Conservation (phyloP, 495 filamentous ascomycete species). For the Symbiotaphrina buchneri region DNA sequence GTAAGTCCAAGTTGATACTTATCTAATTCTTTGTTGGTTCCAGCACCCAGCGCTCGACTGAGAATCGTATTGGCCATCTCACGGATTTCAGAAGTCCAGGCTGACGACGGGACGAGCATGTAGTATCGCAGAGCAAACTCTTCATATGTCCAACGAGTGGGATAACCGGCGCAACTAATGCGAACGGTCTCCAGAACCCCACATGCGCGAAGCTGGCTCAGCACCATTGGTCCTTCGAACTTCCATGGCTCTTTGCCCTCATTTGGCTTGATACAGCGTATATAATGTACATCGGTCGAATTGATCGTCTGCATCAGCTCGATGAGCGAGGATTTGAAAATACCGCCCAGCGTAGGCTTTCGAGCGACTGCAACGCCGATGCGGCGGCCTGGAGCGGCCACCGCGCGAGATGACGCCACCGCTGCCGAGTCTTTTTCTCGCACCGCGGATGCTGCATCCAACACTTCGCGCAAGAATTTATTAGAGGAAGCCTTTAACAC, state of each 20-base stretch:
- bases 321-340: constrained; percentile 96
- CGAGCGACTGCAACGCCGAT: constrained; percentile 80
- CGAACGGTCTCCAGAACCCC: constrained; percentile 97
- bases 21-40: constrained; percentile 58
- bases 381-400: constrained; percentile 49
- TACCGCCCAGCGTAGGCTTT: constrained; percentile 92
- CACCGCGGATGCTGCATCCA: constrained; percentile 65
- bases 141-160: constrained; percentile 96
- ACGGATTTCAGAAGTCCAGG: constrained; percentile 85
- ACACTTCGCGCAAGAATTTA: constrained; percentile 60
- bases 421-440: constrained; percentile 68
- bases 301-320: constrained; percentile 97
- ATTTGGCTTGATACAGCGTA: constrained; percentile 98
- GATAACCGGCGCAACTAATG: constrained; percentile 95
- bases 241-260: constrained; percentile 95
- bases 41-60: constrained; percentile 58
- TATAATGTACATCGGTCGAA: constrained; percentile 95
- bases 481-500: constrained; percentile 71
- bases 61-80: constrained; percentile 86
- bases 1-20: constrained; percentile 94
- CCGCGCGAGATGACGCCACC: constrained; percentile 44
- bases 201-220: constrained; percentile 91
- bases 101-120: constrained; percentile 79
- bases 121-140: constrained; percentile 97
- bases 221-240: constrained; percentile 97